Evolutionary conservation across 257 asterid genomes (phyloP).

Genomic region (Cynanchum wilfordii): DNA sequence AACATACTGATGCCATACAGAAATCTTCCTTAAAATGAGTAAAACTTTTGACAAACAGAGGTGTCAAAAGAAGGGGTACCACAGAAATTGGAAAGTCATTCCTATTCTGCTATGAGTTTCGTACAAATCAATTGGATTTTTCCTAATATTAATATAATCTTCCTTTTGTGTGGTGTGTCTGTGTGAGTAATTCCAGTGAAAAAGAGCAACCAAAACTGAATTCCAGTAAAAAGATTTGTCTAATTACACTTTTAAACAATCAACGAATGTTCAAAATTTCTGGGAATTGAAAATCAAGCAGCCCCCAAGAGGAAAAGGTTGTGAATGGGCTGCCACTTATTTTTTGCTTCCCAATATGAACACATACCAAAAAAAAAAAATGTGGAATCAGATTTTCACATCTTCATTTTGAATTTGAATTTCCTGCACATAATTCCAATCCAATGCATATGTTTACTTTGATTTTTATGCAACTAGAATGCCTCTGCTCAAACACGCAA

Average conservation of each 20-base stretch:
- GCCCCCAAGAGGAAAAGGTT: not conserved
- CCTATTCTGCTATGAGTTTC: no score
- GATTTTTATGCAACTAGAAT: not conserved
- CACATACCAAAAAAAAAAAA: not conserved
- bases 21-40: no score
- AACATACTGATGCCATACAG: no score
- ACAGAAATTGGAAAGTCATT: no score
- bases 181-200: no score
- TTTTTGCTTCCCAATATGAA: not conserved
- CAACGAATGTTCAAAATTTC: slow-evolving; percentile 16
- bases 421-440: not conserved
- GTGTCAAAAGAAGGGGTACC: no score
- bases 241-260: slow-evolving; percentile 5
- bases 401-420: not conserved
- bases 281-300: not conserved
- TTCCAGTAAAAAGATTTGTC: not conserved
- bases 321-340: not conserved
- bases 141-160: no score
- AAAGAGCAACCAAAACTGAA: not conserved
- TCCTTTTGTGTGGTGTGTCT: no score
- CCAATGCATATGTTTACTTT: not conserved
- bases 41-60: no score
- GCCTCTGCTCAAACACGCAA: not conserved
- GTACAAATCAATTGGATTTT: no score
- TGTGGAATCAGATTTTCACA: not conserved